Evolutionary conservation across 768 basidiomycete species (phyloP), one percentile per base, ranked within the genome.

Genomic region (Boletus barrowsii): DNA sequence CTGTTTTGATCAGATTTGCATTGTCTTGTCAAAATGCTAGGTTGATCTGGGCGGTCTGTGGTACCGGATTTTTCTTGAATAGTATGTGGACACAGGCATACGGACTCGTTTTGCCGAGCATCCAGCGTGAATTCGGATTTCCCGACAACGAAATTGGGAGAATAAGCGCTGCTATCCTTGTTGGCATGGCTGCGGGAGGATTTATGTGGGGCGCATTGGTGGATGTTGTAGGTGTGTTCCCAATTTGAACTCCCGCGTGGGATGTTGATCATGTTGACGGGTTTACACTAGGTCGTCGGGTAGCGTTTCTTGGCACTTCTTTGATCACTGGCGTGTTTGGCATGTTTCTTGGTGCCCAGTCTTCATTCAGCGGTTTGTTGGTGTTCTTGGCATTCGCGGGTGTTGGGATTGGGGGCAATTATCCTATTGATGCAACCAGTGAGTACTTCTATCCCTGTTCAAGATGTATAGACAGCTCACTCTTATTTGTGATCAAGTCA

Each of bases 371-470:
- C 7, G 49, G 59, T 15, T 14, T 62, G 15, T 20, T 61, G 3
- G 56, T 50, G 15, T 17, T 61, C 17, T 18, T 45, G 10, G 59
- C 49, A n/a, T 41, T 54, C 15, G 46, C 55, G 22, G 59, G 61
- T 20, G 17, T 62, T 36, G 59, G 56, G 3, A 30, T 54, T 6
- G 60, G 60, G 5, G 60, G 60, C 3, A 62, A 61, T 36, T 10
- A 57, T 18, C 60, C 60, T 13, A 40, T 62, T 5, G 55, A 62
- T n/a, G 29, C 59, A 5, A 62, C 60, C 3, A 62, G 60, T 62
- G 41, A 49, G 55, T 2, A 4, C 3, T 3, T 18, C 17, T 0
- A 17, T 30, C 14, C 5, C 9, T 9, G n/a, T 17, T n/a, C 24
- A 15, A 18, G 10, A 13, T 6, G 22, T 42, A 20, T 22, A n/a